Percentiles rank a stretch among this genome's conserved stretches.
phyloP scores from a whole-genome alignment of 371 early-diverging fungal species.

The Mortierella sp. region DNA sequence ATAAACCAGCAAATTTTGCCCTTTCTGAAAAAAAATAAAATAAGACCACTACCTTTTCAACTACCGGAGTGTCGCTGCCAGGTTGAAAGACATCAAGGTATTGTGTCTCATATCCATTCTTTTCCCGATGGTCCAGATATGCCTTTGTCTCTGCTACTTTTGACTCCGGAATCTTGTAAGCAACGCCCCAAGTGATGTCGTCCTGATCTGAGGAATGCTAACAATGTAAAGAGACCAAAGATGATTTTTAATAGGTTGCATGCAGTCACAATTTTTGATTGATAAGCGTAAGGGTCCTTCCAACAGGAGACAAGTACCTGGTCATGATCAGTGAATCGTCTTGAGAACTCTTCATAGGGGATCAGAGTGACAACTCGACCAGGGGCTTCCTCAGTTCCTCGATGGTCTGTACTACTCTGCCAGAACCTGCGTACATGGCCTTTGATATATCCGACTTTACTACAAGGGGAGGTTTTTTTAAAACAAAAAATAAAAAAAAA shows the following conservation, averaged over 20 bases:
- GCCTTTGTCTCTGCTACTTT: conserved; percentile 73
- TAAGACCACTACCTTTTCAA: conserved; percentile 60
- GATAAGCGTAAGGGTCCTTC: background rate
- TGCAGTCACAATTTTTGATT: background rate
- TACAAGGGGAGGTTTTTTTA: background rate
- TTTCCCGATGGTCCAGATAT: conserved; percentile 92
- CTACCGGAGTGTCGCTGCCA: conserved; percentile 59
- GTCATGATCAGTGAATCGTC: conserved; percentile 28
- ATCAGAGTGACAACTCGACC: conserved; percentile 94
- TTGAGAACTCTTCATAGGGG: conserved; percentile 69
- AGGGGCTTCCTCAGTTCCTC: conserved; percentile 86
- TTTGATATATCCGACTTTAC: conserved; percentile 79
- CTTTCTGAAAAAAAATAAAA: background rate
- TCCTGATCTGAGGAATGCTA: conserved; percentile 68
- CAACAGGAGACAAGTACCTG: conserved; percentile 19
- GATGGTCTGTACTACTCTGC: conserved; percentile 94
- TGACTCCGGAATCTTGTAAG: conserved; percentile 80
- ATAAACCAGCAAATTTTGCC: too few relatives aligned
- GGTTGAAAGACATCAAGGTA: conserved; percentile 76
- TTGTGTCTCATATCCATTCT: conserved; percentile 86
- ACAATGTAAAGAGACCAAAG: background rate
- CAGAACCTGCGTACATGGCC: conserved; percentile 90
- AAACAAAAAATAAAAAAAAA: too few relatives aligned
- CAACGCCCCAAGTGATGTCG: conserved; percentile 88
- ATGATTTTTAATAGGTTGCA: background rate